These are phyloP conservation scores for Solanum clarkiae DNA, from an alignment of 257 asterid genomes.

Conservation along the genomic window DNA sequence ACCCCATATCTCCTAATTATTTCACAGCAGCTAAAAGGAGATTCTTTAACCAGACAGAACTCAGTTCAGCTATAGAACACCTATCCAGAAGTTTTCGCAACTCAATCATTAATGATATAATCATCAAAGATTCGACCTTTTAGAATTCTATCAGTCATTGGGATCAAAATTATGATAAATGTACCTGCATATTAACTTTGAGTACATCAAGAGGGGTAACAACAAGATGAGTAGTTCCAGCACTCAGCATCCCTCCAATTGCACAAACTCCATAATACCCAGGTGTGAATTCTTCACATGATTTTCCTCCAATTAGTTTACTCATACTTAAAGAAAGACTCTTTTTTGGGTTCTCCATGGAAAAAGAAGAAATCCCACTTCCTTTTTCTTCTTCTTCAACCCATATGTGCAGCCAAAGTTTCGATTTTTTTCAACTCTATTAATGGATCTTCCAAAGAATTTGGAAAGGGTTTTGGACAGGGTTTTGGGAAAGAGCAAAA, in stretches of 20 bases:
- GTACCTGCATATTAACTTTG: constrained; percentile 42
- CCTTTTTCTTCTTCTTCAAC: background rate
- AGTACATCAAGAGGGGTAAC: constrained; percentile 37
- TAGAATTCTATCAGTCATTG: background rate
- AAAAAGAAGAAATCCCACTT: background rate
- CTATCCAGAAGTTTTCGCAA: background rate
- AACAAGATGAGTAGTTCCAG: constrained; percentile 31
- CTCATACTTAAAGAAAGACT: background rate
- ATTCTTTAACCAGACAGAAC: background rate
- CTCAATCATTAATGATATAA: background rate
- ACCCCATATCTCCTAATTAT: background rate
- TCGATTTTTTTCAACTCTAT: too few species aligned
- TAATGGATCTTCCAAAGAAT: background rate
- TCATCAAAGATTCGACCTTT: background rate
- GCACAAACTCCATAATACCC: constrained; percentile 34
- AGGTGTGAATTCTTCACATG: constrained; percentile 14
- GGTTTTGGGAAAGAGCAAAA: background rate
- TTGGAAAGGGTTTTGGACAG: background rate
- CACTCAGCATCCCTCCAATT: constrained; percentile 29
- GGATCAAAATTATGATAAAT: background rate
- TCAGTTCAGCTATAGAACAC: too few species aligned
- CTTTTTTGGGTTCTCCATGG: background rate
- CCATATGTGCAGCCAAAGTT: background rate
- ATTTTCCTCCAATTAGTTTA: background rate
- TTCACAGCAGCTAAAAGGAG: background rate